A percentile compares a stretch with the other conserved stretches of the same genome.
These are phyloP conservation scores for Aspergillus leporis DNA, from an alignment of 495 filamentous ascomycete genomes.

Conservation along the genomic window DNA sequence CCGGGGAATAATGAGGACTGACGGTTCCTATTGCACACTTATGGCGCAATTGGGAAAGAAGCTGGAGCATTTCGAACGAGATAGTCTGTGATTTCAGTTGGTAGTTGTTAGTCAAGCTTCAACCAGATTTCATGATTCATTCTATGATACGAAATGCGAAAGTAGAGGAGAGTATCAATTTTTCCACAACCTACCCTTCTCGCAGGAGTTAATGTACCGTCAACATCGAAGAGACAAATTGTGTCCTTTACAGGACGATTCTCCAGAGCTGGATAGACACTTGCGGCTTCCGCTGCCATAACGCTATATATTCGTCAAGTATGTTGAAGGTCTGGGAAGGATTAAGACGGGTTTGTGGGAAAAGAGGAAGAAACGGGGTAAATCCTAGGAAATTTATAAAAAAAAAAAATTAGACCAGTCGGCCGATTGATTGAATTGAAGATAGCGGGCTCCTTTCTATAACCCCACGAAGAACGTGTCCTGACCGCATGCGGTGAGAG, in stretches of 20 bases:
- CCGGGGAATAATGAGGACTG: slow-evolving; percentile 23
- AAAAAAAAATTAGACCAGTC: slow-evolving; percentile 20
- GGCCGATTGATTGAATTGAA: neutral
- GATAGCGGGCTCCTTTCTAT: neutral
- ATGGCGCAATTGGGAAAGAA: slow-evolving; percentile 77
- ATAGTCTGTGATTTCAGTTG: slow-evolving; percentile 47
- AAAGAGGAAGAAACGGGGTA: too few relatives aligned
- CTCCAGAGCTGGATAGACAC: slow-evolving; percentile 70
- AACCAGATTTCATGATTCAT: neutral
- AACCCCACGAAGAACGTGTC: slow-evolving; percentile 20
- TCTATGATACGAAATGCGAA: neutral
- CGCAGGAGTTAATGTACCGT: slow-evolving; percentile 80
- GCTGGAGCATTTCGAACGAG: slow-evolving; percentile 75
- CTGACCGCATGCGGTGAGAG: slow-evolving; percentile 38
- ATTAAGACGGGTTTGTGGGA: neutral
- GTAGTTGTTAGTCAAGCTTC: slow-evolving; percentile 12
- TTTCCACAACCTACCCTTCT: slow-evolving; percentile 57
- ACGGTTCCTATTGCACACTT: slow-evolving; percentile 89
- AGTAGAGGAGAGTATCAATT: neutral
- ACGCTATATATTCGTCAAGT: slow-evolving; percentile 11
- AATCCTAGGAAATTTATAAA: slow-evolving; percentile 2
- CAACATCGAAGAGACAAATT: slow-evolving; percentile 91
- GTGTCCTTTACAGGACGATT: slow-evolving; percentile 85
- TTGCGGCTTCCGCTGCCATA: slow-evolving; percentile 49
- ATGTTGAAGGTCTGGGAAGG: slow-evolving; percentile 6